Percentiles rank a stretch among this genome's conserved stretches.
phyloP scores from a whole-genome alignment of 768 basidiomycete species.

The Termitomyces sp. region DNA sequence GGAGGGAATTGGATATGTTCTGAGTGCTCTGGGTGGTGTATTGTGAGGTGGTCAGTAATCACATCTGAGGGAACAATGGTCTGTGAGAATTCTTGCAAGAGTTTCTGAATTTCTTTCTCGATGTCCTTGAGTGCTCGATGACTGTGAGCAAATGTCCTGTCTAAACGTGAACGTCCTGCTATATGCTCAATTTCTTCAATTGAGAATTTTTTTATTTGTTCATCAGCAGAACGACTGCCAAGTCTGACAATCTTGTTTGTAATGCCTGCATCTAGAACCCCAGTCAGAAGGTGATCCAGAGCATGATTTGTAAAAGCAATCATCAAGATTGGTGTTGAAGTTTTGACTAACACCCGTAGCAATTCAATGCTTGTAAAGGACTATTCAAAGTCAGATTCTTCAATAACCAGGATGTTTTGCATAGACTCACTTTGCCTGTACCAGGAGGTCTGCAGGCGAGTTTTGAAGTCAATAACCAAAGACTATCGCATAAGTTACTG shows the following conservation, averaged over 20 bases:
- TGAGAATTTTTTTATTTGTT: conserved; percentile 56
- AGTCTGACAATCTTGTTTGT: conserved; percentile 64
- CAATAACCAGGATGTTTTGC: not conserved
- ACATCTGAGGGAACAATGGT: conserved; percentile 32
- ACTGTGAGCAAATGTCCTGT: conserved; percentile 29
- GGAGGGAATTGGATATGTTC: conserved; percentile 42
- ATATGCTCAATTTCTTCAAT: conserved; percentile 57
- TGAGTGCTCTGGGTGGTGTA: conserved; percentile 47
- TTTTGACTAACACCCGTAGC: conserved; percentile 57
- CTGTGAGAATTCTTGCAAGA: conserved; percentile 42
- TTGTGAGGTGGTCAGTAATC: conserved; percentile 38
- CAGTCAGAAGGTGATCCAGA: conserved; percentile 66
- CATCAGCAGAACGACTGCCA: conserved; percentile 61
- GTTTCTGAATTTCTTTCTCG: conserved; percentile 41
- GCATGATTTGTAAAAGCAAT: conserved; percentile 78
- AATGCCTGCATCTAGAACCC: conserved; percentile 62
- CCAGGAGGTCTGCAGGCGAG: conserved; percentile 58
- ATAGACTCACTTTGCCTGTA: conserved; percentile 59
- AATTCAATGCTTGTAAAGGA: conserved; percentile 70
- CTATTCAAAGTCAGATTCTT: conserved; percentile 26
- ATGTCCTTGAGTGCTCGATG: conserved; percentile 38
- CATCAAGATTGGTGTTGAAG: conserved; percentile 48
- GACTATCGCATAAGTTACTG: not conserved
- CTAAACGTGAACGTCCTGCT: conserved; percentile 37
- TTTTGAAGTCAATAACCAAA: not conserved